Evolutionary conservation across 1,284 basidiomycete species (phyloP).

Genomic region (Melampsora larici-populina): DNA sequence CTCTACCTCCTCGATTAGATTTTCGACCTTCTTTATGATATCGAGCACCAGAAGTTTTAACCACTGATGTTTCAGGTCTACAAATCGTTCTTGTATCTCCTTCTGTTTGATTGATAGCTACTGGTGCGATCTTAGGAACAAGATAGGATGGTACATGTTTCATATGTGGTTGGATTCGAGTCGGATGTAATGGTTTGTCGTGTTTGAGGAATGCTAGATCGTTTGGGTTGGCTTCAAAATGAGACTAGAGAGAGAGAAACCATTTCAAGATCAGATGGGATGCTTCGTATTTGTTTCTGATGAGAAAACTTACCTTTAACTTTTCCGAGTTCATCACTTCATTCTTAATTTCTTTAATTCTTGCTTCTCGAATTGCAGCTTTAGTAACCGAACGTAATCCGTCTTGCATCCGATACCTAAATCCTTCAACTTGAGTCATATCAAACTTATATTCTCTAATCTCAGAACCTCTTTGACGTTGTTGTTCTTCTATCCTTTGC

Average conservation of each 20-base stretch:
- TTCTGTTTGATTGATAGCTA: slow-evolving; percentile 45
- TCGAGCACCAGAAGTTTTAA: background rate
- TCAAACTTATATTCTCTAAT: slow-evolving; percentile 91
- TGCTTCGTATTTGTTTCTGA: background rate
- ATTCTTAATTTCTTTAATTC: slow-evolving; percentile 87
- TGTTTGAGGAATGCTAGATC: slow-evolving; percentile 90
- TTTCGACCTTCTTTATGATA: background rate
- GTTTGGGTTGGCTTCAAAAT: slow-evolving; percentile 95
- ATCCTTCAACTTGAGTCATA: slow-evolving; percentile 92
- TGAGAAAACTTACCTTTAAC: slow-evolving; percentile 67
- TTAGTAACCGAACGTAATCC: slow-evolving; percentile 83
- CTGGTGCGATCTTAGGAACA: slow-evolving; percentile 71
- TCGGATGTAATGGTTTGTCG: slow-evolving; percentile 87
- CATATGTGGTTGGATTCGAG: slow-evolving; percentile 83
- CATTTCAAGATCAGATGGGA: background rate
- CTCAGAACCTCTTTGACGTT: slow-evolving; percentile 68
- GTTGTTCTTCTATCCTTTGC: slow-evolving; percentile 68
- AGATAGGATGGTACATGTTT: slow-evolving; percentile 94
- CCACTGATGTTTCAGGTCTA: background rate
- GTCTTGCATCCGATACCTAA: slow-evolving; percentile 97
- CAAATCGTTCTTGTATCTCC: background rate
- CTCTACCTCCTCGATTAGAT: slow-evolving; percentile 8
- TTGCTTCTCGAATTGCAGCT: slow-evolving; percentile 80
- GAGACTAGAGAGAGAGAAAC: slow-evolving; percentile 65
- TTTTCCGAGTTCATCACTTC: slow-evolving; percentile 95